A percentile compares a stretch with the other conserved stretches of the same genome.
Evolutionary conservation across 2,329 filamentous ascomycete genomes (phyloP).

Genomic region (Verticillium klebahnii): DNA sequence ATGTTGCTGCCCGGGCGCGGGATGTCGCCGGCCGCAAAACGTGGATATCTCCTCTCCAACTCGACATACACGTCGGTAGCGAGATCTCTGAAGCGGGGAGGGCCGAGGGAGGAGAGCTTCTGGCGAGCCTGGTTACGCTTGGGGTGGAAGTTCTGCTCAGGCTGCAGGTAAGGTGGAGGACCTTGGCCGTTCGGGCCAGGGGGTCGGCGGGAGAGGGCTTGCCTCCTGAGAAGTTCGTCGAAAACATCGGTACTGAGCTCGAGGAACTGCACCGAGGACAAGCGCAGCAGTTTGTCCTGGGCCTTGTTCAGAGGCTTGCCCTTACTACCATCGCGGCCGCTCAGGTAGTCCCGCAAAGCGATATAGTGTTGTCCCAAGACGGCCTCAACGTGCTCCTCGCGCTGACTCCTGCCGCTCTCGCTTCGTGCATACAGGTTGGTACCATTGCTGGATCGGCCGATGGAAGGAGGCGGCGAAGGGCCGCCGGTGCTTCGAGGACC

Average conservation of each 20-base stretch:
- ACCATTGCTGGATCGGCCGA: constrained; percentile 80
- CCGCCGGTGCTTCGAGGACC: constrained; percentile 53
- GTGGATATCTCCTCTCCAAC: constrained; percentile 82
- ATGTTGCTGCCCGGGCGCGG: constrained; percentile 66
- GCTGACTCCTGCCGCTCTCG: constrained; percentile 58
- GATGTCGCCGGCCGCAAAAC: constrained; percentile 67
- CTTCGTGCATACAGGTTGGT: constrained; percentile 64
- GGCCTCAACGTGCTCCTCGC: constrained; percentile 55
- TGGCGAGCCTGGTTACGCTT: constrained; percentile 98
- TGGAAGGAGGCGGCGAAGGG: constrained; percentile 82
- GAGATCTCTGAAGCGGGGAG: constrained; percentile 82
- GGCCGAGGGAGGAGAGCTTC: constrained; percentile 84
- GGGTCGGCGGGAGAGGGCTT: constrained; percentile 57
- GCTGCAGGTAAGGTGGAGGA: constrained; percentile 70
- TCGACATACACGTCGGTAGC: constrained; percentile 97
- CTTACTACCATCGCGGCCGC: constrained; percentile 70
- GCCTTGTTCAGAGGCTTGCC: constrained; percentile 80
- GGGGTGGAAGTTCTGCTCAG: constrained; percentile 88
- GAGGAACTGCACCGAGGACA: constrained; percentile 91
- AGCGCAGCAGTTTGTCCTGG: constrained; percentile 85
- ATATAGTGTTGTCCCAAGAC: constrained; percentile 77
- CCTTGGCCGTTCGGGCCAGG: constrained; percentile 43
- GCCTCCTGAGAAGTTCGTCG: constrained; percentile 86
- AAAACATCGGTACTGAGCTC: constrained; percentile 97
- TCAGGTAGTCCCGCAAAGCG: constrained; percentile 72